Conservation (phyloP, 345 rosid genomes). For the Bruguiera gymnorhiza region DNA sequence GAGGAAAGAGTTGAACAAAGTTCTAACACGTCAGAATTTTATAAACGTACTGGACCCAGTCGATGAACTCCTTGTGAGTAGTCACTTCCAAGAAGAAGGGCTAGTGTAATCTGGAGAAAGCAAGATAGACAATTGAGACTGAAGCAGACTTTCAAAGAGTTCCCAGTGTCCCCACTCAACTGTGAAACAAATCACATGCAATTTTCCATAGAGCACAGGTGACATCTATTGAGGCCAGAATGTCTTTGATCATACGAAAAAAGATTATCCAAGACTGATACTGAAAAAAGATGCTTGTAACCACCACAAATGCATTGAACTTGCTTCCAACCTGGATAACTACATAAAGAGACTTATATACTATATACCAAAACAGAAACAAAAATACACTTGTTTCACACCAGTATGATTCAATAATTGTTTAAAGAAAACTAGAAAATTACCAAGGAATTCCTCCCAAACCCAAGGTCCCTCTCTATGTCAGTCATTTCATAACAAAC, state of each 20-base stretch:
- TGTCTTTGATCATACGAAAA: too few relatives aligned
- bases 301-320: background rate
- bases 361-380: too few relatives aligned
- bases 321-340: too few relatives aligned
- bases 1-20: background rate
- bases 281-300: background rate
- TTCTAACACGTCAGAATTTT: constrained; percentile 18
- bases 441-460: constrained; percentile 91
- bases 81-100: constrained; percentile 88
- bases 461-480: constrained; percentile 75
- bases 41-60: constrained; percentile 64
- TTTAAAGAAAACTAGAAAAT: constrained; percentile 23
- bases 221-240: background rate
- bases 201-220: background rate
- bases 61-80: constrained; percentile 81
- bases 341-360: too few relatives aligned
- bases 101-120: constrained; percentile 62
- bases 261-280: too few relatives aligned
- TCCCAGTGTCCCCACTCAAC: background rate
- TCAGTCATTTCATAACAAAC: constrained; percentile 92
- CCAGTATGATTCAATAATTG: background rate
- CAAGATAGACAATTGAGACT: background rate
- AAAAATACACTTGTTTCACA: too few relatives aligned
- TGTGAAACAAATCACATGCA: background rate
- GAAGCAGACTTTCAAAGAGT: constrained; percentile 1